Percentiles rank a stretch among this genome's conserved stretches.
Conservation (phyloP, 768 basidiomycete genomes). For the Xanthoconium purpureum region DNA sequence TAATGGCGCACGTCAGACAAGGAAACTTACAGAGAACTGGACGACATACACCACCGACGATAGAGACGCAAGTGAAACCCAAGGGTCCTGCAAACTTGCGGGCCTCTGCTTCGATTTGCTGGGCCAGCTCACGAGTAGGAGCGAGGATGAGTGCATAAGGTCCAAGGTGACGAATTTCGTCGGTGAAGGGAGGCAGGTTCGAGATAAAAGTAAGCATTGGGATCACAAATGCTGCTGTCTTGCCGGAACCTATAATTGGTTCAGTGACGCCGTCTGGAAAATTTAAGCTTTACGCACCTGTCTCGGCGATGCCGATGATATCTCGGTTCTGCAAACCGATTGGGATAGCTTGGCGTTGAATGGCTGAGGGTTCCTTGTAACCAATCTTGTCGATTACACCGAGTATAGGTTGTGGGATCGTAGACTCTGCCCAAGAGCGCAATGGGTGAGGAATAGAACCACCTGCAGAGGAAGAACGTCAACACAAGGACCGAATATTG, state of each 20-base stretch:
- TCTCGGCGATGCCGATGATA: slow-evolving; percentile 98
- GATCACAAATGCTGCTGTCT: slow-evolving; percentile 97
- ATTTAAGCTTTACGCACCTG: slow-evolving; percentile 52
- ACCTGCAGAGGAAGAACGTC: slow-evolving; percentile 43
- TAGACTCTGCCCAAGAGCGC: slow-evolving; percentile 87
- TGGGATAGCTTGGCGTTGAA: slow-evolving; percentile 98
- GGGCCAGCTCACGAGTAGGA: slow-evolving; percentile 97
- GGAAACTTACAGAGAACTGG: background rate
- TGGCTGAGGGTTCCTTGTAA: slow-evolving; percentile 95
- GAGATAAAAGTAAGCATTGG: slow-evolving; percentile 97
- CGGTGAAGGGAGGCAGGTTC: slow-evolving; percentile 77
- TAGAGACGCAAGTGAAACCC: slow-evolving; percentile 93
- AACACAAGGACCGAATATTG: background rate
- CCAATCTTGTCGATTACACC: slow-evolving; percentile 88
- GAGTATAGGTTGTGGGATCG: slow-evolving; percentile 74
- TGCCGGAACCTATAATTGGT: slow-evolving; percentile 77
- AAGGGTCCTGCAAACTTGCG: slow-evolving; percentile 88
- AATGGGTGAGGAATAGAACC: slow-evolving; percentile 92
- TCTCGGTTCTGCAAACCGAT: slow-evolving; percentile 96
- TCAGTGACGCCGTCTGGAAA: background rate
- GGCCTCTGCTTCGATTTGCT: slow-evolving; percentile 93
- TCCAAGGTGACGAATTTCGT: slow-evolving; percentile 91
- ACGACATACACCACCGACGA: slow-evolving; percentile 83
- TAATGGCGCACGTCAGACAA: slow-evolving; percentile 13
- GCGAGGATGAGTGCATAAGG: slow-evolving; percentile 92